Evolutionary conservation across 1,284 basidiomycete species (phyloP).

Genomic region (Ganoderma lingzhi): DNA sequence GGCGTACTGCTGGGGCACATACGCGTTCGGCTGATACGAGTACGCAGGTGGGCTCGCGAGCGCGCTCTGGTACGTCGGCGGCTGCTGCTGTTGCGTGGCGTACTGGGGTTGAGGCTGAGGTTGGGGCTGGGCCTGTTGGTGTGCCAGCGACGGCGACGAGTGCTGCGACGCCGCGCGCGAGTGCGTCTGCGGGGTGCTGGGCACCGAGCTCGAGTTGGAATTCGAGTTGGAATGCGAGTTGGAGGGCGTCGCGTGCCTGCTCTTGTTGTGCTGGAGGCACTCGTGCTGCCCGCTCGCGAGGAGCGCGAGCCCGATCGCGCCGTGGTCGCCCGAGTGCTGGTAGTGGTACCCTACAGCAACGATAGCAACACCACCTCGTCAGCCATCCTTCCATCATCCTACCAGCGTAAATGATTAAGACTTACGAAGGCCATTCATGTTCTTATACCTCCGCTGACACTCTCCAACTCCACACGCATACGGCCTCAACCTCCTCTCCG

Average conservation of each 20-base stretch:
- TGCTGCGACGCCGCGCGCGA: conserved; percentile 34
- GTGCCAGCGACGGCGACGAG: conserved; percentile 29
- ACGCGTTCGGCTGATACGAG: conserved; percentile 21
- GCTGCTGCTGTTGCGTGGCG: conserved; percentile 23
- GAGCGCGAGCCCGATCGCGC: conserved; percentile 84
- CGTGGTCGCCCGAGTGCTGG: conserved; percentile 96
- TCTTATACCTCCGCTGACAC: conserved; percentile 95
- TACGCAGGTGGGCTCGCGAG: conserved; percentile 57
- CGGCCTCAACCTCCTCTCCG: conserved; percentile 81
- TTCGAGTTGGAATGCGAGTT: conserved; percentile 27
- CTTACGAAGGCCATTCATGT: conserved; percentile 91
- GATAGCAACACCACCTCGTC: background rate
- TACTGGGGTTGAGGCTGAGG: conserved; percentile 3
- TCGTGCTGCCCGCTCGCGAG: conserved; percentile 88
- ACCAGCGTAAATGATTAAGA: conserved; percentile 20
- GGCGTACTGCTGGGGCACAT: conserved; percentile 23
- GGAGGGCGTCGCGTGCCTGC: conserved; percentile 39
- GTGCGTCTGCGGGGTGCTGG: conserved; percentile 11
- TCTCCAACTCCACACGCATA: conserved; percentile 92
- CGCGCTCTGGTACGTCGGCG: conserved; percentile 53
- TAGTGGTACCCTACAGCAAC: conserved; percentile 82
- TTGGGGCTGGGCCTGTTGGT: conserved; percentile 15
- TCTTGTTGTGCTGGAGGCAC: conserved; percentile 47
- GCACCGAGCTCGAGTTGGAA: conserved; percentile 19
- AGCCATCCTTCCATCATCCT: background rate